Evolutionary conservation across 2,329 filamentous ascomycete genomes (phyloP).

Genomic region (Geosmithia morbida): DNA sequence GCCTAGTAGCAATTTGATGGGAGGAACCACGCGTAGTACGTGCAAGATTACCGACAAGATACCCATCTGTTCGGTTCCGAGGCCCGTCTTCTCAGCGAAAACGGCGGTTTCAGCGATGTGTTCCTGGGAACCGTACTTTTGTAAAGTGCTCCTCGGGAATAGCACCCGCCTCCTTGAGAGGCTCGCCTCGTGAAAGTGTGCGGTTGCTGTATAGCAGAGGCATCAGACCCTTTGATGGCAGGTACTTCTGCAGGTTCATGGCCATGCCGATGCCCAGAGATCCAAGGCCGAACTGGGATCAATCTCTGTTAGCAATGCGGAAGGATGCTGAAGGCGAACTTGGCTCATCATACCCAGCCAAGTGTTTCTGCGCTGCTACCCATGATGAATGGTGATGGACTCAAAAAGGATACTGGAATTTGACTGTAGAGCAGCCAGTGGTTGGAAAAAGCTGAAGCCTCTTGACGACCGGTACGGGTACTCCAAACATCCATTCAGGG

Average conservation of each 20-base stretch:
- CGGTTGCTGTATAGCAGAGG: slow-evolving; percentile 27
- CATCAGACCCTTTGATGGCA: slow-evolving; percentile 8
- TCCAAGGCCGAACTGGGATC: slow-evolving; percentile 21
- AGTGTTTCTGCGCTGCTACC: not conserved
- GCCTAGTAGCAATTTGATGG: too few species aligned
- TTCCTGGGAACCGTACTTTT: slow-evolving; percentile 27
- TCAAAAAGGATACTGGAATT: not conserved
- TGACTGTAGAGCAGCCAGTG: too few species aligned
- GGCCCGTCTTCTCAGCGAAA: slow-evolving; percentile 27
- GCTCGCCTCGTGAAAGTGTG: slow-evolving; percentile 27
- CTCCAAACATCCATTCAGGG: too few species aligned
- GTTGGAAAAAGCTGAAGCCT: too few species aligned
- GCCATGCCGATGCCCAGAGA: slow-evolving; percentile 38
- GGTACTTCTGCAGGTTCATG: slow-evolving; percentile 28
- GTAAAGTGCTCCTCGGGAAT: slow-evolving; percentile 15
- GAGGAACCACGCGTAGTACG: too few species aligned
- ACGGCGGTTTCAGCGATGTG: slow-evolving; percentile 33
- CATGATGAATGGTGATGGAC: not conserved
- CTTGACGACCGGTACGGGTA: too few species aligned
- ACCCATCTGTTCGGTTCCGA: slow-evolving; percentile 23
- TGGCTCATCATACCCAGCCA: not conserved
- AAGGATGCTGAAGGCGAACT: not conserved
- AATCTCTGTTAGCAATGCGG: not conserved
- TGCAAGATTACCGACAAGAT: too few species aligned
- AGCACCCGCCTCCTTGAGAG: slow-evolving; percentile 13